Evolutionary conservation across 495 filamentous ascomycete genomes (phyloP).

Genomic region (Apiosordaria backusii): DNA sequence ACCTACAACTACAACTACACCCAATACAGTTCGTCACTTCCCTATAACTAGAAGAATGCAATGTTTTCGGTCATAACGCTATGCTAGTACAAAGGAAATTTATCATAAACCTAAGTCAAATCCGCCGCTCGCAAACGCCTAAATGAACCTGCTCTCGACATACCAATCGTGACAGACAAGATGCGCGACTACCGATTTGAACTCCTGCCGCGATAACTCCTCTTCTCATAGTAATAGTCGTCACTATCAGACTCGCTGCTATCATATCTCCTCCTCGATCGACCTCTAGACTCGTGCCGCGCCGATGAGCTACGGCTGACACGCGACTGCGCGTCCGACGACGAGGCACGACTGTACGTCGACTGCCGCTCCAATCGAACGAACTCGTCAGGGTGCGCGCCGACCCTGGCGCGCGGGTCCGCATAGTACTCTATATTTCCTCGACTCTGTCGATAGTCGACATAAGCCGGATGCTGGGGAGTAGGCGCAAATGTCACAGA

Average conservation of each 20-base stretch:
- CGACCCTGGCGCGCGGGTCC: constrained; percentile 8
- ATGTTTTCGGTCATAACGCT: background rate
- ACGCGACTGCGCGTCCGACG: constrained; percentile 8
- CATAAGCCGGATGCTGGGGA: background rate
- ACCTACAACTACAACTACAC: background rate
- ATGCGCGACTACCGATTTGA: constrained; percentile 7
- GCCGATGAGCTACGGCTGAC: constrained; percentile 12
- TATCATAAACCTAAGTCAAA: background rate
- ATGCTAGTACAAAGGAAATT: background rate
- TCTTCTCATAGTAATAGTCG: constrained; percentile 22
- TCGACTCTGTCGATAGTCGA: background rate
- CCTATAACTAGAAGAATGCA: background rate
- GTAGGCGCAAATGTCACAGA: constrained; percentile 9
- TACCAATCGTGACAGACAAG: background rate
- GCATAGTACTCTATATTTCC: constrained; percentile 18
- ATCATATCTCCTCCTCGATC: constrained; percentile 16
- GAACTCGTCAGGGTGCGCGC: constrained; percentile 20
- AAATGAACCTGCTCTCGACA: background rate
- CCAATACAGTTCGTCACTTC: background rate
- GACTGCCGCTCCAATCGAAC: constrained; percentile 14
- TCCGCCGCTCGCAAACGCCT: background rate
- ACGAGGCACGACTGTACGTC: constrained; percentile 15
- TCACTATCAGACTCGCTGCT: constrained; percentile 14
- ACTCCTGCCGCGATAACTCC: constrained; percentile 12
- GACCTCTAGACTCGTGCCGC: constrained; percentile 9